Evolutionary conservation across 768 basidiomycete species (phyloP).

Genomic region (Phaeolepiota aurea): DNA sequence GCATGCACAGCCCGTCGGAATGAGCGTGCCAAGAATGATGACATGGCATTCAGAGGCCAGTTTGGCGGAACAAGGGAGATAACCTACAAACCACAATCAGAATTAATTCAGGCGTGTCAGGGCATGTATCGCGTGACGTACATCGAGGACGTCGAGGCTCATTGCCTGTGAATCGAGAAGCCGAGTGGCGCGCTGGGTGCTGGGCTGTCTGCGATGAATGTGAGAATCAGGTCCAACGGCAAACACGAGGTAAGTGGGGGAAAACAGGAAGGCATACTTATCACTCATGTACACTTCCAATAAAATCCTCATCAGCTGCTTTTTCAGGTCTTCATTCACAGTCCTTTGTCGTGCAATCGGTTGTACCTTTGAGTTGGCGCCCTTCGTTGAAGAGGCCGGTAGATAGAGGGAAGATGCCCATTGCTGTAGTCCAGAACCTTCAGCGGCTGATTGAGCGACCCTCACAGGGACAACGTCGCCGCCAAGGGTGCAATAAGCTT

Average conservation of each 20-base stretch:
- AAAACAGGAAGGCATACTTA: conserved; percentile 39
- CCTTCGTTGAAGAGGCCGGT: conserved; percentile 13
- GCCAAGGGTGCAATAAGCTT: conserved; percentile 77
- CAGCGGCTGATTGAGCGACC: conserved; percentile 42
- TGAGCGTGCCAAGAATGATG: conserved; percentile 73
- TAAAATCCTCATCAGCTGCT: conserved; percentile 57
- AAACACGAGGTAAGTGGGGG: conserved; percentile 1
- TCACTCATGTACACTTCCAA: conserved; percentile 79
- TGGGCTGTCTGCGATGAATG: conserved; percentile 35
- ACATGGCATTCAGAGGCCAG: conserved; percentile 69
- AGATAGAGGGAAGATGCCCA: conserved; percentile 45
- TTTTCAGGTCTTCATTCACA: conserved; percentile 42
- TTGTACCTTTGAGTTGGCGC: not conserved
- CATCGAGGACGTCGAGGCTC: conserved; percentile 71
- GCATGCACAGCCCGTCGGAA: conserved; percentile 69
- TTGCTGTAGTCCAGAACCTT: conserved; percentile 36
- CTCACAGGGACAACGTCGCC: conserved; percentile 66
- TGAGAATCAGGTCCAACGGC: not conserved
- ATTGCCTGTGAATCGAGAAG: conserved; percentile 76
- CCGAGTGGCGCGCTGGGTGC: conserved; percentile 51
- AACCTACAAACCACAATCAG: conserved; percentile 31
- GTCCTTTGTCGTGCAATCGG: conserved; percentile 20
- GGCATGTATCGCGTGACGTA: conserved; percentile 26
- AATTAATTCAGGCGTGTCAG: conserved; percentile 3
- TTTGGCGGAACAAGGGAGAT: conserved; percentile 58